Evolutionary conservation across 257 asterid genomes (phyloP).

Genomic region (Sherardia arvensis): DNA sequence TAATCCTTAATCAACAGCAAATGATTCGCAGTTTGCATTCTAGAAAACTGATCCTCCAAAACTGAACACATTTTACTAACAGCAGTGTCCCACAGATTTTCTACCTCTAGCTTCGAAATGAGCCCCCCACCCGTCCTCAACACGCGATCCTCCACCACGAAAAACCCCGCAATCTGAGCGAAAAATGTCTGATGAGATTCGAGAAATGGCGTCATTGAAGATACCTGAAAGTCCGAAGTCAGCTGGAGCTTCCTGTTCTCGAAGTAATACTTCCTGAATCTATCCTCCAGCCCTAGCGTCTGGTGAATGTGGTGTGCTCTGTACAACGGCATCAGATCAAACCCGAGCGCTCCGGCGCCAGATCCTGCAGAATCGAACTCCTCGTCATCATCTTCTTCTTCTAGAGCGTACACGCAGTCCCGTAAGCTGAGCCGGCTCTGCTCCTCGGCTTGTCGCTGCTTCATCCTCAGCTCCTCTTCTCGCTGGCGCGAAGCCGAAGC

Average conservation of each 20-base stretch:
- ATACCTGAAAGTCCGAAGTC: slow-evolving; percentile 95
- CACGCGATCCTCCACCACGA: slow-evolving; percentile 89
- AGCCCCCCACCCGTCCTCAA: slow-evolving; percentile 86
- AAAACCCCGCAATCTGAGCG: slow-evolving; percentile 97
- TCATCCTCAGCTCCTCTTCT: slow-evolving; percentile 82
- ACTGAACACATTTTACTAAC: slow-evolving; percentile 94
- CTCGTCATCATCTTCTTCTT: slow-evolving; percentile 77
- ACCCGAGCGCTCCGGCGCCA: slow-evolving; percentile 43
- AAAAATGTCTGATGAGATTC: slow-evolving; percentile 93
- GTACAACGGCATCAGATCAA: slow-evolving; percentile 83
- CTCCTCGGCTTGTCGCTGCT: slow-evolving; percentile 96
- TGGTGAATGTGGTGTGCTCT: slow-evolving; percentile 82
- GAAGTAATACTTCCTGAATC: slow-evolving; percentile 78
- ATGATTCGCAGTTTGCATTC: slow-evolving; percentile 98
- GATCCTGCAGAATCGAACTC: neutral
- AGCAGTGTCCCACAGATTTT: slow-evolving; percentile 96
- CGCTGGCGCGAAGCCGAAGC: slow-evolving; percentile 94
- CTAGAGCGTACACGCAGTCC: slow-evolving; percentile 76
- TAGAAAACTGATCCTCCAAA: slow-evolving; percentile 91
- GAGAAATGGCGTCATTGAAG: slow-evolving; percentile 91
- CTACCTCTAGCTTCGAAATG: slow-evolving; percentile 80
- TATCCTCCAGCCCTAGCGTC: slow-evolving; percentile 74
- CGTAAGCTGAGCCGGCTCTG: slow-evolving; percentile 84
- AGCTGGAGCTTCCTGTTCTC: slow-evolving; percentile 90
- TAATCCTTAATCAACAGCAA: slow-evolving; percentile 91